Percentiles rank a stretch among this genome's conserved stretches.
Evolutionary conservation across 2,329 filamentous ascomycete genomes (phyloP).

Genomic region (Bisporella sp.): DNA sequence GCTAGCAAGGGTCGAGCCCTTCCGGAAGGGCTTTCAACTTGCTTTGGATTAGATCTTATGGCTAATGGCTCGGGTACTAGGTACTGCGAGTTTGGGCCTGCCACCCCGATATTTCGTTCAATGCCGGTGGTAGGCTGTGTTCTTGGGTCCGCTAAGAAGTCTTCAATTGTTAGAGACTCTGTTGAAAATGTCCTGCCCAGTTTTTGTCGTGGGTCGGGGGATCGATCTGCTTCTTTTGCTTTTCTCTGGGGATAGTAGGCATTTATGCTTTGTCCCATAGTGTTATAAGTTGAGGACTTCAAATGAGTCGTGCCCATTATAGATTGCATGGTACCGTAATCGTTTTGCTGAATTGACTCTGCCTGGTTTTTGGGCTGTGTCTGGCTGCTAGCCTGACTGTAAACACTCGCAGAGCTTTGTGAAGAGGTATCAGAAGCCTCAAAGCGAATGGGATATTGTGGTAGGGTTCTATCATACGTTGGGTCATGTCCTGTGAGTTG

Average conservation of each 20-base stretch:
- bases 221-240: background rate
- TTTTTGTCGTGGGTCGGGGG: background rate
- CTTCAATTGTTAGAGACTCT: background rate
- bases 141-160: background rate
- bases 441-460: conserved; percentile 5
- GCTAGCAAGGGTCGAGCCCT: background rate
- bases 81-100: background rate
- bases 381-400: conserved; percentile 7
- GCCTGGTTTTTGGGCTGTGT: background rate
- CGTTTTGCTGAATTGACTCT: no score
- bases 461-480: conserved; percentile 6
- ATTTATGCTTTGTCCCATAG: background rate
- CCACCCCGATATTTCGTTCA: no score
- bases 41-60: background rate
- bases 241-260: background rate
- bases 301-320: background rate
- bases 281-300: background rate
- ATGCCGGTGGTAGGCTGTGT: background rate
- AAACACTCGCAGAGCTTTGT: conserved; percentile 6
- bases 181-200: background rate
- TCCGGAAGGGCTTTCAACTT: background rate
- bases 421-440: conserved; percentile 6
- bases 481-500: conserved; percentile 17
- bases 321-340: background rate
- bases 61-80: background rate